A percentile compares a stretch with the other conserved stretches of the same genome.
These are phyloP conservation scores for Penicillium sp. DNA, from an alignment of 2,329 filamentous ascomycete species.

Conservation along the genomic window DNA sequence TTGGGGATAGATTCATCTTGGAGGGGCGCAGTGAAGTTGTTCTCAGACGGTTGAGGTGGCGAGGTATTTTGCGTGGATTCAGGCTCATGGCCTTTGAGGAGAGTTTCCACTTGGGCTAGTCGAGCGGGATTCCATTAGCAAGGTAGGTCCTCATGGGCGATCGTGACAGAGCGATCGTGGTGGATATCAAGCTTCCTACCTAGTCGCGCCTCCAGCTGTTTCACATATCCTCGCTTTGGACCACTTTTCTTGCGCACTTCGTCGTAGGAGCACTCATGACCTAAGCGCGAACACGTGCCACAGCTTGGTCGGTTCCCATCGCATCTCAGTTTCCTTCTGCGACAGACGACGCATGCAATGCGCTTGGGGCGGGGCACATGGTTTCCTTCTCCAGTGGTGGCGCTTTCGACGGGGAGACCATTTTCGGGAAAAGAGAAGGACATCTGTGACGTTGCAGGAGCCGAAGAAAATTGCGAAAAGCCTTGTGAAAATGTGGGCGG, in stretches of 20 bases:
- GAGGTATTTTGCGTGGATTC: conserved; percentile 27
- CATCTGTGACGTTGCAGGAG: conserved; percentile 11
- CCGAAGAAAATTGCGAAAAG: conserved; percentile 27
- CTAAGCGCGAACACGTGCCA: conserved; percentile 78
- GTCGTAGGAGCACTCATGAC: conserved; percentile 83
- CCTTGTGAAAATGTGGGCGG: conserved; percentile 12
- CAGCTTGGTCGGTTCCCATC: conserved; percentile 80
- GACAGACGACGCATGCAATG: conserved; percentile 88
- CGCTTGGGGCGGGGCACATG: conserved; percentile 78
- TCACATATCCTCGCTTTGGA: conserved; percentile 89
- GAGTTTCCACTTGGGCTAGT: conserved; percentile 83
- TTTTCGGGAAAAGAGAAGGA: conserved; percentile 16
- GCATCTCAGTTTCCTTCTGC: conserved; percentile 86
- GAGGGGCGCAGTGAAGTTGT: conserved; percentile 29
- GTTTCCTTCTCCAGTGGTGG: conserved; percentile 43
- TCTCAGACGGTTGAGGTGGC: conserved; percentile 22
- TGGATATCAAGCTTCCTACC: conserved; percentile 53
- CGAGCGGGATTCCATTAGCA: conserved; percentile 10
- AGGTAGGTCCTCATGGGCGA: background rate
- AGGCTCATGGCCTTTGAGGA: conserved; percentile 73
- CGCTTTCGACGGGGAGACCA: conserved; percentile 30
- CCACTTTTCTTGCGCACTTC: conserved; percentile 91
- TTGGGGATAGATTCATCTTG: conserved; percentile 23
- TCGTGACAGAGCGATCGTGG: too few species aligned
- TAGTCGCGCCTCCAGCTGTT: conserved; percentile 83